Base-by-base conservation (phyloP, 2,329 filamentous ascomycete genomes). In the Dactylellina parvicollis region DNA sequence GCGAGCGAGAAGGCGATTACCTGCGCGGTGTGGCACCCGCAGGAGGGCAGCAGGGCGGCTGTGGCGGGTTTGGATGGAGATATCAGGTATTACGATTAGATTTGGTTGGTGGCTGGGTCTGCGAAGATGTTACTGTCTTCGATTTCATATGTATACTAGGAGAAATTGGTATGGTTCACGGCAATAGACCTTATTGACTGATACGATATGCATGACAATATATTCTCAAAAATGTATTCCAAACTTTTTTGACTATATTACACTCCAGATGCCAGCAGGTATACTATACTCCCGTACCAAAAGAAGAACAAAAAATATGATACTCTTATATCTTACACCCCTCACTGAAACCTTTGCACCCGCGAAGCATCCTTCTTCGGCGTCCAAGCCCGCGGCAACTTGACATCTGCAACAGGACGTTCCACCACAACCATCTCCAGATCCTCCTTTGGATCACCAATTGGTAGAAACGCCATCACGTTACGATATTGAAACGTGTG, bases 11-110 rank as follows among this genome's bases (percentile, higher is more conserved):
- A 90, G 59, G 88, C 93, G 3, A 85, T 97, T 61, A 92, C 92
- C n/a, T 91, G 90, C 76, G 87, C 95, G 67, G 90, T 91, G 80
- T 99, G 95, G 94, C 93, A 98, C 81, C 92, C 94, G n/a, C 91
- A 97, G 82, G 95, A 99, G 84, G 95, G 90, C 16, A 95, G 90
- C 79, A 97, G 97, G 85, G 88, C 98, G 34, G 91, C 90, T 1
- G 96, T 93, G 28, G 96, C 92, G 10, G 95, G 95, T 18, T 82
- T 96, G 81, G 92, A 96, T 78, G 46, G 32, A 1, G 46, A 59
- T 61, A 66, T 73, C 44, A 65, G 56, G 24, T 73, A 73, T 61
- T 73, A 42, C 12, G 69, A 73, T 28, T 73, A 56, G 14, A 30
- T 28, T 8, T 1, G 22, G n/a, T 46, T 59, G 36, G 38, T 7